Evolutionary conservation across 148 eudicot species (phyloP).

Genomic region (Chenopodium suecicum): DNA sequence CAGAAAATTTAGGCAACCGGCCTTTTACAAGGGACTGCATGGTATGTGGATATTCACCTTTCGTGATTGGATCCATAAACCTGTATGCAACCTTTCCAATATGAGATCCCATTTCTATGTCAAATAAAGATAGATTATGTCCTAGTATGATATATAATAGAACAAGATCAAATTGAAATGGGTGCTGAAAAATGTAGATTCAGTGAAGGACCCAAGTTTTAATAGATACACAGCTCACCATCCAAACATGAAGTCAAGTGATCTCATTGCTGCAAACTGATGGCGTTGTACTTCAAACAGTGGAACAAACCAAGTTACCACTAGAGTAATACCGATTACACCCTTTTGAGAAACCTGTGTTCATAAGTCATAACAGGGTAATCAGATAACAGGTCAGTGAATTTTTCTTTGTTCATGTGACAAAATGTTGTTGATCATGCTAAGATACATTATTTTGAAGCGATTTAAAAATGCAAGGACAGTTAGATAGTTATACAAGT

Average conservation of each 20-base stretch:
- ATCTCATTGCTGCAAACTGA: conserved; percentile 7
- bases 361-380: too few relatives aligned
- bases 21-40: conserved; percentile 36
- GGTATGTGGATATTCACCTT: conserved; percentile 45
- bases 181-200: too few relatives aligned
- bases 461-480: too few relatives aligned
- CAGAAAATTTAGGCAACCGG: conserved; percentile 42
- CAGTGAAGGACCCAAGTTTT: too few relatives aligned
- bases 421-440: too few relatives aligned
- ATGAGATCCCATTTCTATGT: background rate
- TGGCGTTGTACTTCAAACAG: too few relatives aligned
- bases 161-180: too few relatives aligned
- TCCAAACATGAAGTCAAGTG: conserved; percentile 44
- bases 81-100: conserved; percentile 20
- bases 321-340: conserved; percentile 26
- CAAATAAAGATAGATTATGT: background rate
- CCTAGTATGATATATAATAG: too few relatives aligned
- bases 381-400: background rate
- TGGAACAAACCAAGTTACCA: conserved; percentile 29
- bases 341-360: conserved; percentile 34
- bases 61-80: conserved; percentile 47
- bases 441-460: too few relatives aligned
- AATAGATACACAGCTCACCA: conserved; percentile 20
- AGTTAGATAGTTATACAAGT: too few relatives aligned
- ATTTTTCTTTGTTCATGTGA: too few relatives aligned